These are phyloP conservation scores for Oemleria cerasiformis DNA, from an alignment of 306 rosid species.

Conservation along the genomic window DNA sequence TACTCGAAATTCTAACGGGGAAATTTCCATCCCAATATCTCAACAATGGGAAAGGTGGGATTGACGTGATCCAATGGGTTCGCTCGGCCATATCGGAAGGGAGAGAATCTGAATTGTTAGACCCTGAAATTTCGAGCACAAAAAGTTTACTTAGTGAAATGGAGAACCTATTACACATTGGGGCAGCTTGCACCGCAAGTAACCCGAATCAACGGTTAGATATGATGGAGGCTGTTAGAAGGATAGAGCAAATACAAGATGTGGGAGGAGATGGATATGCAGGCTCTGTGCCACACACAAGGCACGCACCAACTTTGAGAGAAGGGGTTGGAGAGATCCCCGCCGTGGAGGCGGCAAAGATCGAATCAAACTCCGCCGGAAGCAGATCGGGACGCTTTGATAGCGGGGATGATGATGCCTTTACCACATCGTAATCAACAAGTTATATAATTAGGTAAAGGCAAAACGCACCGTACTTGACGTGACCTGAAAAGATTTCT, in stretches of 20 bases:
- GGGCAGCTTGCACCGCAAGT: conserved; percentile 56
- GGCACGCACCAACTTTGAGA: conserved; percentile 7
- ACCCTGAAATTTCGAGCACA: conserved; percentile 48
- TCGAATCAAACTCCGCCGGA: conserved; percentile 22
- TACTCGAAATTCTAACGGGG: conserved; percentile 71
- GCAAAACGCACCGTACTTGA: neutral
- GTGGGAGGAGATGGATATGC: conserved; percentile 34
- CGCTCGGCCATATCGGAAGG: conserved; percentile 49
- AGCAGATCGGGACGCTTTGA: conserved; percentile 18
- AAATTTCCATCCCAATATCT: conserved; percentile 78
- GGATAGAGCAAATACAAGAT: conserved; percentile 43
- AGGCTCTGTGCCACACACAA: conserved; percentile 12
- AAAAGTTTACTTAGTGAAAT: conserved; percentile 36
- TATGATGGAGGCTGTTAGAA: conserved; percentile 50
- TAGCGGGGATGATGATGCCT: conserved; percentile 16
- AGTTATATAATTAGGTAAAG: neutral
- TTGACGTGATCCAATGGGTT: conserved; percentile 67
- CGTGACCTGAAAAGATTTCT: neutral
- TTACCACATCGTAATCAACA: conserved; percentile 19
- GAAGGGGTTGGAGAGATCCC: conserved; percentile 22
- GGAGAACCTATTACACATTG: conserved; percentile 49
- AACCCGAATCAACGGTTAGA: conserved; percentile 44
- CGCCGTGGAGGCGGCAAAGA: neutral
- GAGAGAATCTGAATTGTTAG: conserved; percentile 59
- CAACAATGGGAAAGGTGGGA: conserved; percentile 54